Evolutionary conservation across 1,284 basidiomycete genomes (phyloP).

Genomic region (Volvariella surrecta): DNA sequence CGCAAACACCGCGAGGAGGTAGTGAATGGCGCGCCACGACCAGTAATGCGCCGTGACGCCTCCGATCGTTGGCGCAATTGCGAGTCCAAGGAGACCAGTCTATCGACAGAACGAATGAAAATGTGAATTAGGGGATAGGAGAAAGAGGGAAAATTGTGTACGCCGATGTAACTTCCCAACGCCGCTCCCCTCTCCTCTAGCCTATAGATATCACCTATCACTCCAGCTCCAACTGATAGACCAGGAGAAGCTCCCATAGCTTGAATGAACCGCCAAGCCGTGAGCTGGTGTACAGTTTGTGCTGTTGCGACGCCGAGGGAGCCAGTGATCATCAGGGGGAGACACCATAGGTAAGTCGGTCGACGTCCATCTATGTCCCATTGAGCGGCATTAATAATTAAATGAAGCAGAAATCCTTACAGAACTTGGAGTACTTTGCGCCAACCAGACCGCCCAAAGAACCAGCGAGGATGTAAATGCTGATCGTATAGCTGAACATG

Average conservation of each 20-base stretch:
- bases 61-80: constrained; percentile 26
- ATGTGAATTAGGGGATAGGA: neutral
- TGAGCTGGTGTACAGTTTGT: constrained; percentile 32
- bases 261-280: constrained; percentile 49
- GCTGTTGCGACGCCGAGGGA: constrained; percentile 44
- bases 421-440: constrained; percentile 7
- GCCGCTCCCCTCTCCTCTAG: constrained; percentile 45
- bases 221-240: constrained; percentile 42
- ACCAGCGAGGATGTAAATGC: constrained; percentile 7
- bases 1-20: constrained; percentile 31
- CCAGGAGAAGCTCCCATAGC: constrained; percentile 41
- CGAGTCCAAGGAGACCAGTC: constrained; percentile 27
- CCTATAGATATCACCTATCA: no score
- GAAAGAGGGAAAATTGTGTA: constrained; percentile 11
- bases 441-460: constrained; percentile 7
- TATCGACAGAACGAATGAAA: constrained; percentile 9
- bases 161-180: constrained; percentile 46
- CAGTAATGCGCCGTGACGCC: constrained; percentile 36
- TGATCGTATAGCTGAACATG: constrained; percentile 9
- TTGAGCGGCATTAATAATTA: neutral
- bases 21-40: constrained; percentile 60
- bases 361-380: constrained; percentile 37
- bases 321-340: constrained; percentile 45
- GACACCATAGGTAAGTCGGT: constrained; percentile 41
- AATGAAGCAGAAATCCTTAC: neutral